Conservation (phyloP, 129 eudicot genomes). For the Tagetes patula region DNA sequence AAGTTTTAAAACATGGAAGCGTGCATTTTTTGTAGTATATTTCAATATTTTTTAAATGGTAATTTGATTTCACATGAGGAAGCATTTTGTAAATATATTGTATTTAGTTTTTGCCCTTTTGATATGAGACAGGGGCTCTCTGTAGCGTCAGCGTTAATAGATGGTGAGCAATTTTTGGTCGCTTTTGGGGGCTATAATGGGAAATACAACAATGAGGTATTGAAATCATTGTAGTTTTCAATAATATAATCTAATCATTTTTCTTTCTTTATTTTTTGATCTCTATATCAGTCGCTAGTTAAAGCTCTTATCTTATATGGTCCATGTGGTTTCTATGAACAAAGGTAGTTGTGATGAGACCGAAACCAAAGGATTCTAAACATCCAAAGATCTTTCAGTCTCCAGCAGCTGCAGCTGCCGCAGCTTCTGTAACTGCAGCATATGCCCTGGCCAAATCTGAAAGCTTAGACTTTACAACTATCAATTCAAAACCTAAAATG, state of each 20-base stretch:
- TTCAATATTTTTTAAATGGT: background rate
- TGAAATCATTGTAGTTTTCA: background rate
- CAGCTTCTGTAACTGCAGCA: conserved; percentile 98
- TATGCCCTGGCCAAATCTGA: conserved; percentile 70
- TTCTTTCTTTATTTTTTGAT: conserved; percentile 14
- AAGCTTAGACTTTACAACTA: conserved; percentile 38
- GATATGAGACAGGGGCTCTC: conserved; percentile 71
- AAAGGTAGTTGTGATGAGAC: conserved; percentile 76
- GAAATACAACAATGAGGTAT: conserved; percentile 87
- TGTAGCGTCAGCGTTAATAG: conserved; percentile 58
- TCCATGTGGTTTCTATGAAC: conserved; percentile 24
- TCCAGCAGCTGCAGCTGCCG: conserved; percentile 98
- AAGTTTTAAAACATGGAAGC: background rate
- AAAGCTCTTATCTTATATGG: conserved; percentile 14
- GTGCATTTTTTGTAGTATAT: background rate
- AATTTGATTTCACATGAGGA: background rate
- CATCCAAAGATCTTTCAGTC: conserved; percentile 78
- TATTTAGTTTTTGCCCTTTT: background rate
- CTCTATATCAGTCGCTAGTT: conserved; percentile 15
- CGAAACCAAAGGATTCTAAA: conserved; percentile 54
- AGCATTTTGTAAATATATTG: background rate
- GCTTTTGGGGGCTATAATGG: conserved; percentile 98
- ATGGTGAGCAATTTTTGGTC: conserved; percentile 63
- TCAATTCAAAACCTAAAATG: conserved; percentile 43
- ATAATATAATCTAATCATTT: background rate